Percentiles rank a stretch among this genome's conserved stretches.
phyloP scores from a whole-genome alignment of 148 eudicot species.

The Pouteria glomerata region DNA sequence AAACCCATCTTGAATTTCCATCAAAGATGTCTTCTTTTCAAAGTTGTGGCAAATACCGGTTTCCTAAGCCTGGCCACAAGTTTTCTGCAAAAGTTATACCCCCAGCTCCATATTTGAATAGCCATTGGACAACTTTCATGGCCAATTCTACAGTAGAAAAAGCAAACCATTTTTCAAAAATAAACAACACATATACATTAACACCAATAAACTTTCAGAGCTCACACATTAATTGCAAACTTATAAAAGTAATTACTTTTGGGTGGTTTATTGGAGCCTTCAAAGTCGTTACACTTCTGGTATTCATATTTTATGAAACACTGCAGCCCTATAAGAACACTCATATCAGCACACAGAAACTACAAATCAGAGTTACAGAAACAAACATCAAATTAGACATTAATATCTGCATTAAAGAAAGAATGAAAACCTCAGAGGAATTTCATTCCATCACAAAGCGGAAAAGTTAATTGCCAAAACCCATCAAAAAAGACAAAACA shows the following conservation, averaged over 20 bases:
- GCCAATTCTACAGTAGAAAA: not conserved
- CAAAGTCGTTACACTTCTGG: slow-evolving; percentile 19
- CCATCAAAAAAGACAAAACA: slow-evolving; percentile 4
- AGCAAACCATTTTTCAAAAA: not conserved
- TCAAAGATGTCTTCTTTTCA: slow-evolving; percentile 8
- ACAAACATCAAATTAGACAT: not conserved
- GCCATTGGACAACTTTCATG: too few species aligned
- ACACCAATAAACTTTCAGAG: not conserved
- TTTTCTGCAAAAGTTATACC: too few species aligned
- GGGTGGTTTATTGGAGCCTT: slow-evolving; percentile 33
- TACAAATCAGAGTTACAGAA: not conserved
- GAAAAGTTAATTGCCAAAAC: slow-evolving; percentile 10
- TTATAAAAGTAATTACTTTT: not conserved
- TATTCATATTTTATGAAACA: slow-evolving; percentile 21
- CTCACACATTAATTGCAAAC: not conserved
- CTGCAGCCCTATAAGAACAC: slow-evolving; percentile 16
- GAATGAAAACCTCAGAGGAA: slow-evolving; percentile 20
- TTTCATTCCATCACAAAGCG: slow-evolving; percentile 20
- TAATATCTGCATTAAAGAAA: slow-evolving; percentile 4
- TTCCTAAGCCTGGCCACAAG: slow-evolving; percentile 4
- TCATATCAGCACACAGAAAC: not conserved
- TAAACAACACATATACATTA: not conserved
- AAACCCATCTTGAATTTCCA: slow-evolving; percentile 2
- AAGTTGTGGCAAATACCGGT: slow-evolving; percentile 3
- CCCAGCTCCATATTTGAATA: too few species aligned